Base-by-base conservation (phyloP, 495 filamentous ascomycete genomes). In the Tuber indicum region DNA sequence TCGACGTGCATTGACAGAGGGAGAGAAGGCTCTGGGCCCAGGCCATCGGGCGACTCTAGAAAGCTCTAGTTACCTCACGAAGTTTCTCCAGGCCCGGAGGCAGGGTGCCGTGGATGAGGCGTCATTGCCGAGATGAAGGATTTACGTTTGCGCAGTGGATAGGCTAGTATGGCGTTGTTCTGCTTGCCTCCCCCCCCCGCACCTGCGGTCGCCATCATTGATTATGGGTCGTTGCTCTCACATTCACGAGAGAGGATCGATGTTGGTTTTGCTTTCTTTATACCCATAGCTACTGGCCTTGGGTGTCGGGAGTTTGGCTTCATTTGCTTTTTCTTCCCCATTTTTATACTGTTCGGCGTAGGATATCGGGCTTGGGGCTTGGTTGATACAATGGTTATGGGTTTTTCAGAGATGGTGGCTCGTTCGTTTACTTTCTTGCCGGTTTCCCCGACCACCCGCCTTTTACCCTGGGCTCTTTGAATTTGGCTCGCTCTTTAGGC, bases 11-110 rank as follows among this genome's bases (percentile, higher is more conserved):
- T 46, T 81, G 9, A 3, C 75, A 14, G 46, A 72, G 12, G 46
- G 32, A 26, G 71, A 42, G 66, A 76, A 75, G 45, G 44, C 43
- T n/a, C 71, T 82, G 3, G 80, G 80, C 7, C 21, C 8, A 52
- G 7, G 23, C 7, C 6, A 52, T n/a, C 2, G 49, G 49, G 7
- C 23, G 49, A n/a, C 49, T n/a, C 23, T 52, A 0, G 19, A n/a
- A n/a, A 9, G 2, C 12, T 6, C 12, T 21, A 52, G 23, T 6
- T 52, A 6, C 21, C 49, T 52, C 21, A 21, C 23, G 7, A 52
- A n/a, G 49, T 52, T 52, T 52, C 21, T 52, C 23, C 49, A 52
- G 19, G 19, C 47, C 19, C 47, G 47, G 47, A 19, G 1, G 17
- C n/a, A 19, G 21, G 7, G 21, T 52, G 23, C 23, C 49, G 0